Evolutionary conservation across 129 eudicot genomes (phyloP).

Genomic region (Tagetes erecta): DNA sequence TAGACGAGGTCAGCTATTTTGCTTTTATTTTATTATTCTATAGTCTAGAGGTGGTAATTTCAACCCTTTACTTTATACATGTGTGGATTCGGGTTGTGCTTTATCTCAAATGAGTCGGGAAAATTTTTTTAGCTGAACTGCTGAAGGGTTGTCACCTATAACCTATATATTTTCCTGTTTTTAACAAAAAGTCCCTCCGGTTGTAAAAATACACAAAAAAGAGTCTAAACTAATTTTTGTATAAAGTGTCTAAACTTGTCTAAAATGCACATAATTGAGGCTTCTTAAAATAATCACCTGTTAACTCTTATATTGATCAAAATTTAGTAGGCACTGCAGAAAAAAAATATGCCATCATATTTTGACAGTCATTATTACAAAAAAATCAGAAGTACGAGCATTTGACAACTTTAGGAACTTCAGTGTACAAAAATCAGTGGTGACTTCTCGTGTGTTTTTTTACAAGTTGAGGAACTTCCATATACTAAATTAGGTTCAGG

Average conservation of each 20-base stretch:
- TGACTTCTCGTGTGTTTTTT: neutral
- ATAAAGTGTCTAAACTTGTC: neutral
- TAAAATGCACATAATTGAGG: neutral
- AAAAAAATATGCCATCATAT: neutral
- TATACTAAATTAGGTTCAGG: neutral
- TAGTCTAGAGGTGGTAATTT: neutral
- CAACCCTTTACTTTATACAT: neutral
- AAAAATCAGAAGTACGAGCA: neutral
- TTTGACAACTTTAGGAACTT: neutral
- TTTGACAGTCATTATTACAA: neutral
- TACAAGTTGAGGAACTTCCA: neutral
- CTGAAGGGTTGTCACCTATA: too few species aligned
- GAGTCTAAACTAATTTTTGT: neutral
- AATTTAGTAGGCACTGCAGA: neutral
- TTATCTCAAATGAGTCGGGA: neutral
- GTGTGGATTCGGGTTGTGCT: neutral
- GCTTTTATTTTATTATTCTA: neutral
- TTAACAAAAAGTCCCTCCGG: neutral
- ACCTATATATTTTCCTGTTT: neutral
- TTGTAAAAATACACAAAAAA: neutral
- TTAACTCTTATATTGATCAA: neutral
- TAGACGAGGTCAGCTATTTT: neutral
- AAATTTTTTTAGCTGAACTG: neutral
- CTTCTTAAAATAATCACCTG: too few species aligned
- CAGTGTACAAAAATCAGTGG: neutral